Conservation (phyloP, 2,329 filamentous ascomycete genomes). For the Aspergillus sclerotialis region DNA sequence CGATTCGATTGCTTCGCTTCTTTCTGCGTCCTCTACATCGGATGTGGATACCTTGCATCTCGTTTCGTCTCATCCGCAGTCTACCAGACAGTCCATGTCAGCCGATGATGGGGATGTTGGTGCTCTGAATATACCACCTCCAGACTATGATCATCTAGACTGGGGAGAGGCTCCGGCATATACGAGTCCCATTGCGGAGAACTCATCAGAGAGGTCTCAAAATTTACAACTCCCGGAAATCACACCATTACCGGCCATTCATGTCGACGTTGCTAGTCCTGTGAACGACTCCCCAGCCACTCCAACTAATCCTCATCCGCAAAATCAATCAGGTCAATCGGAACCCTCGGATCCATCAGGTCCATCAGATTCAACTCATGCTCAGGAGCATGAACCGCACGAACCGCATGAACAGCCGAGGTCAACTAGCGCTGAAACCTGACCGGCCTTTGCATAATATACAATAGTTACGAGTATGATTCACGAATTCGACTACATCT, state of each 20-base stretch:
- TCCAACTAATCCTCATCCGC: constrained; percentile 11
- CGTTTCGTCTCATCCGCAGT: constrained; percentile 19
- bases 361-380: too few relatives aligned
- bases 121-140: constrained; percentile 31
- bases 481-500: too few relatives aligned
- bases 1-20: constrained; percentile 29
- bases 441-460: too few relatives aligned
- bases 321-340: too few relatives aligned
- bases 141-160: constrained; percentile 35
- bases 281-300: constrained; percentile 17
- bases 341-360: too few relatives aligned
- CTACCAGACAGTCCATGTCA: constrained; percentile 10
- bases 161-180: constrained; percentile 41
- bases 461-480: too few relatives aligned
- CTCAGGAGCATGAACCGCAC: too few relatives aligned
- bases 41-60: constrained; percentile 22
- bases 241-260: constrained; percentile 24
- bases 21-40: constrained; percentile 24
- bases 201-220: constrained; percentile 2
- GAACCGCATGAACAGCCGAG: too few relatives aligned
- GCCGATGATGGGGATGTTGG: constrained; percentile 32
- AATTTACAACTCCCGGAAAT: constrained; percentile 11
- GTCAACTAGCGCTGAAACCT: too few relatives aligned
- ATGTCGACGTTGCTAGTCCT: constrained; percentile 24
- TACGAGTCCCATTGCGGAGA: constrained; percentile 18